phyloP scores from a whole-genome alignment of 1,284 basidiomycete genomes.

The Cryptococcus jaspeensis region DNA sequence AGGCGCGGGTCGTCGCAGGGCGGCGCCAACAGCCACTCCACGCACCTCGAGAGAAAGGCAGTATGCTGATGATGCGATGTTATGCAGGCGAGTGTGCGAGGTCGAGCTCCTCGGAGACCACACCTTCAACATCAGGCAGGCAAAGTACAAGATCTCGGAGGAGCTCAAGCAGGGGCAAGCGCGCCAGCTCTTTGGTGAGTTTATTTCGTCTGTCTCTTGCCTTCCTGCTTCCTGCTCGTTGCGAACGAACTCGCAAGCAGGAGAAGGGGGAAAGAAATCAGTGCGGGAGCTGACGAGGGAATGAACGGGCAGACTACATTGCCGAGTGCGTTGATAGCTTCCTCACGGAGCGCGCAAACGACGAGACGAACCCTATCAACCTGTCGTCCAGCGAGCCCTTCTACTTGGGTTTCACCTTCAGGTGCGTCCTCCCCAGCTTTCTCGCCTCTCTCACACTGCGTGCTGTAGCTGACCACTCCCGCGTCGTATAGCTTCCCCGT shows the following conservation, averaged over 20 bases:
- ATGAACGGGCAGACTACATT: conserved; percentile 72
- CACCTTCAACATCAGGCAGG: conserved; percentile 81
- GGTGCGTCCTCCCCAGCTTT: conserved; percentile 34
- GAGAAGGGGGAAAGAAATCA: not conserved
- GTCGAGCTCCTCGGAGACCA: conserved; percentile 84
- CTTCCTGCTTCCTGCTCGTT: not conserved
- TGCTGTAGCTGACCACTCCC: too few relatives aligned
- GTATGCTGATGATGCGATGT: not conserved
- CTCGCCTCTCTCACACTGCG: too few relatives aligned
- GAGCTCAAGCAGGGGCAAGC: conserved; percentile 85
- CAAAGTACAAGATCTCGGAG: conserved; percentile 92
- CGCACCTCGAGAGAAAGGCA: too few relatives aligned
- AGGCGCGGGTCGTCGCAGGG: not conserved
- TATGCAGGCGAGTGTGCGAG: conserved; percentile 80
- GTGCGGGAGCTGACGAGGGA: too few relatives aligned
- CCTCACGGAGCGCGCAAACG: conserved; percentile 65
- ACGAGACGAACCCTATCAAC: conserved; percentile 12
- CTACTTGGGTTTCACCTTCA: conserved; percentile 89
- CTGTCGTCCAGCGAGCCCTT: conserved; percentile 57
- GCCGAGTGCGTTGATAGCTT: conserved; percentile 94
- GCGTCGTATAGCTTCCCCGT: conserved; percentile 86
- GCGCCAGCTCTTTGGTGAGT: conserved; percentile 73
- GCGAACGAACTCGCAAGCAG: not conserved
- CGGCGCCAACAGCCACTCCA: too few relatives aligned
- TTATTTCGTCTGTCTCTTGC: not conserved